phyloP scores from a whole-genome alignment of 768 basidiomycete species.

The Serendipita sp. region DNA sequence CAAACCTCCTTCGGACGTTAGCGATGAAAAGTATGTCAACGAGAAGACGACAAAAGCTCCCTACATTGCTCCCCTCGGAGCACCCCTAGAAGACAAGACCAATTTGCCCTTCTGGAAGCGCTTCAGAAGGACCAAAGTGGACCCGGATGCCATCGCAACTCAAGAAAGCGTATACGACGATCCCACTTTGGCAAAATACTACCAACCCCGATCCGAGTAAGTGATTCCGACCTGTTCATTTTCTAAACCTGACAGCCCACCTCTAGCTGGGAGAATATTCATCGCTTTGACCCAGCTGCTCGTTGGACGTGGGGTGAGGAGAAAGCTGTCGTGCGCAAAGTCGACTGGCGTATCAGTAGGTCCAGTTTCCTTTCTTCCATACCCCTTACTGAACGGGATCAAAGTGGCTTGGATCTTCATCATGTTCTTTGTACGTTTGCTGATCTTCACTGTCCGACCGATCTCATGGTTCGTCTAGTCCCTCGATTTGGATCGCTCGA shows the following conservation, averaged over 20 bases:
- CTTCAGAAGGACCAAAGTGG: slow-evolving; percentile 9
- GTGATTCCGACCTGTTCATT: too few relatives aligned
- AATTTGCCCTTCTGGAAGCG: too few relatives aligned
- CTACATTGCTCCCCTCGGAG: too few relatives aligned
- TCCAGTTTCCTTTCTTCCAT: slow-evolving; percentile 16
- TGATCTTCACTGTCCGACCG: slow-evolving; percentile 13
- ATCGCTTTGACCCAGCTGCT: slow-evolving; percentile 46
- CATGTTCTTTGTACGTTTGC: slow-evolving; percentile 37
- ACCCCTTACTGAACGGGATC: background rate
- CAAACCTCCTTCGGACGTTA: too few relatives aligned
- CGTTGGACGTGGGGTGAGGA: slow-evolving; percentile 63
- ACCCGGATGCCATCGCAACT: slow-evolving; percentile 39
- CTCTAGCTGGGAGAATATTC: slow-evolving; percentile 30
- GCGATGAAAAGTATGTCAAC: too few relatives aligned
- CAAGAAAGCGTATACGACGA: slow-evolving; percentile 50
- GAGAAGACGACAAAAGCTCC: too few relatives aligned
- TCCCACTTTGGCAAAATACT: slow-evolving; percentile 30
- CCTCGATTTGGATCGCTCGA: slow-evolving; percentile 41
- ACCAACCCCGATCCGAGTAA: slow-evolving; percentile 35
- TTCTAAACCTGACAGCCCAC: too few relatives aligned
- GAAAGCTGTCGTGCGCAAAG: slow-evolving; percentile 38
- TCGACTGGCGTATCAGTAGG: slow-evolving; percentile 42
- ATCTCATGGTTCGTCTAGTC: slow-evolving; percentile 7
- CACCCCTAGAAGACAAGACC: too few relatives aligned
- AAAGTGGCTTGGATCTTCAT: slow-evolving; percentile 19